These are phyloP conservation scores for Phoenix roebelenii DNA, from an alignment of 176 grass and related monocot species.

Conservation along the genomic window DNA sequence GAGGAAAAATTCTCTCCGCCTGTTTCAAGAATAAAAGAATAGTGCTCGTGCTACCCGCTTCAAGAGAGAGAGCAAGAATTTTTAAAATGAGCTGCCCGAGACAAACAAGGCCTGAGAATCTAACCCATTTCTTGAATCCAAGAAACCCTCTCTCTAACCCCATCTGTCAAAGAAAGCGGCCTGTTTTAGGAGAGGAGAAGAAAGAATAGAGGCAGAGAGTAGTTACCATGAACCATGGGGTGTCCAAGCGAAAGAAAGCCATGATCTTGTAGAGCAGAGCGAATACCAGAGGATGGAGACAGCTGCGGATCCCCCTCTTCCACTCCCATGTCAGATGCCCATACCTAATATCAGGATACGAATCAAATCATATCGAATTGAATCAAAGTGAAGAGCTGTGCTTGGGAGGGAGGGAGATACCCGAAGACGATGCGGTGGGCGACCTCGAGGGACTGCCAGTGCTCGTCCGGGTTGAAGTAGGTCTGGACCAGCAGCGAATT, in stretches of 20 bases:
- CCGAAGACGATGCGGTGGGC: constrained; percentile 76
- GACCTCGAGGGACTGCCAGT: constrained; percentile 96
- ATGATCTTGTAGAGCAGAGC: constrained; percentile 57
- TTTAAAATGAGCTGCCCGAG: no score
- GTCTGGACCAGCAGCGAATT: constrained; percentile 73
- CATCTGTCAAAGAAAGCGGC: no score
- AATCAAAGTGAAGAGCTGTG: background rate
- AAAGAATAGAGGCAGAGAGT: background rate
- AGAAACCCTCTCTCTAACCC: no score
- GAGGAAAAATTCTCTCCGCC: no score
- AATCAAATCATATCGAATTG: background rate
- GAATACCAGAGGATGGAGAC: constrained; percentile 79
- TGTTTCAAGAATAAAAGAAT: no score
- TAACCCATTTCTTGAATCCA: no score
- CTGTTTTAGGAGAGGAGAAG: no score
- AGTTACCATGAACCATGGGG: constrained; percentile 64
- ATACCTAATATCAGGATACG: constrained; percentile 32
- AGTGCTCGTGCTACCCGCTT: no score
- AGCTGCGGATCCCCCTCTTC: constrained; percentile 64
- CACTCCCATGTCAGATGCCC: constrained; percentile 96
- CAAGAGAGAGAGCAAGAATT: no score
- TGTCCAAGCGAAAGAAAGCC: constrained; percentile 63
- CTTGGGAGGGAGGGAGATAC: constrained; percentile 18
- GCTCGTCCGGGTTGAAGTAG: constrained; percentile 96
- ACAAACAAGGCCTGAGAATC: no score